Conservation (phyloP, 192 early-diverging fungal species). For the Entomortierella parvispora region DNA sequence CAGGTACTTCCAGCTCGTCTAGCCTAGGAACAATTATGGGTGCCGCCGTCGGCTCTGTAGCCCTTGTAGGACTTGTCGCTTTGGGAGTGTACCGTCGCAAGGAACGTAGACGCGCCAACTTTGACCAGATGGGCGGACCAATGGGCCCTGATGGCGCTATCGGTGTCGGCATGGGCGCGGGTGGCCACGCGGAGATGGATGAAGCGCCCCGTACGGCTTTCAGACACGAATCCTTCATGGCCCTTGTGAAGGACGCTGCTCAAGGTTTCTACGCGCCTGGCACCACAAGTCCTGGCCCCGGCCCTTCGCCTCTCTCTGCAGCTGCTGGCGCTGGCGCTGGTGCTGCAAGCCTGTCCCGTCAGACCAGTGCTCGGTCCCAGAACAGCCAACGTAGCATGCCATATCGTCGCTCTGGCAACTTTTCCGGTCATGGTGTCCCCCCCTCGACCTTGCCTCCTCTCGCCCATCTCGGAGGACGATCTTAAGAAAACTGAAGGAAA, state of each 20-base stretch:
- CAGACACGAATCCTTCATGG: conserved; percentile 52
- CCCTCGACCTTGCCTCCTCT: conserved; percentile 34
- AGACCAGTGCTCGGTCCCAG: conserved; percentile 32
- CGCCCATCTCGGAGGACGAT: conserved; percentile 30
- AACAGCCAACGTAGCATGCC: conserved; percentile 27
- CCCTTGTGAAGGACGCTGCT: conserved; percentile 47
- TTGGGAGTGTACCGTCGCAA: conserved; percentile 37
- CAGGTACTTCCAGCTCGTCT: conserved; percentile 20
- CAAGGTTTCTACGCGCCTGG: conserved; percentile 51
- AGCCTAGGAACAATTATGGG: conserved; percentile 10
- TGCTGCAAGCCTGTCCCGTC: conserved; percentile 15
- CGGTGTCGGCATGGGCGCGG: background rate
- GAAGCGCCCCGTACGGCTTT: conserved; percentile 48
- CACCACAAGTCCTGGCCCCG: conserved; percentile 10
- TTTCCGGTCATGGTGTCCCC: conserved; percentile 6
- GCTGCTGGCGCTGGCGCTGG: conserved; percentile 21
- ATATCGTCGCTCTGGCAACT: conserved; percentile 32
- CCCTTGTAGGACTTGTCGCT: conserved; percentile 31
- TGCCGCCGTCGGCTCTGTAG: conserved; percentile 30
- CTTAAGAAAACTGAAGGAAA: background rate
- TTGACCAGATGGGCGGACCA: background rate
- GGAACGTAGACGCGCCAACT: conserved; percentile 8
- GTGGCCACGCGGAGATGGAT: conserved; percentile 18
- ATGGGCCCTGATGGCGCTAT: no score
- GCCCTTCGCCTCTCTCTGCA: conserved; percentile 4